Base-by-base conservation (phyloP, 2,329 filamentous ascomycete genomes). In the Colletotrichum scovillei region DNA sequence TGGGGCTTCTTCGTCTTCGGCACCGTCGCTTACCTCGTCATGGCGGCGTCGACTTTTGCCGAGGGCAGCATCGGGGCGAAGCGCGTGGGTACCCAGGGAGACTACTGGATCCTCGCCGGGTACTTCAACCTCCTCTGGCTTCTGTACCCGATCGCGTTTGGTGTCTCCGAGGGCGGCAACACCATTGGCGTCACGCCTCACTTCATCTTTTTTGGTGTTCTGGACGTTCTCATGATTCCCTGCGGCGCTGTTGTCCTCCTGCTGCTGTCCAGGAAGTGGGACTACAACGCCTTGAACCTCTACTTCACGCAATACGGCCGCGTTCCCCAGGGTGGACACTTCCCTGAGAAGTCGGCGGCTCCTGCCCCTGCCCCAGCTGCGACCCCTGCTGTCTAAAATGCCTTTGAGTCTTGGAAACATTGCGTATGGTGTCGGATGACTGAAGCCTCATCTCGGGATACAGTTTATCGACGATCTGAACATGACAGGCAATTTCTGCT, bases 1-100 rank as follows among this genome's bases (percentile, higher is more conserved):
- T 90, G 88, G 88, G 89, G 88, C 6, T 90, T 89, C 83, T 90
- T 82, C 77, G 84, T 81, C 74, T 88, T 89, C 69, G 88, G 88
- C 75, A 86, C 85, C 16, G 73, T 85, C 19, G 85, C 87, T 52
- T 88, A 82, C 71, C 49, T 86, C 7, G 80, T 87, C 63, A 82
- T 90, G n/a, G 84, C 84, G 32, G 79, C 81, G 78, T 84, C 82
- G 74, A 88, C 85, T 2, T 75, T 88, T 35, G 75, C 79, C 63
- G 78, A 82, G 62, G 83, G 85, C 71, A 78, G 78, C 8, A 78
- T 79, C 49, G 79, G 81, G 1, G 86, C 87, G 14, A 76, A 75
- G 52, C 84, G 84, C 57, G 77, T 88, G 62, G 85, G 84, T 16
- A 79, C 86, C 72, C 75, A 77, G 55, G 77, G 84, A 57, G 84